Conservation (phyloP, 2,329 filamentous ascomycete genomes). For the Microcyclospora pomicola region DNA sequence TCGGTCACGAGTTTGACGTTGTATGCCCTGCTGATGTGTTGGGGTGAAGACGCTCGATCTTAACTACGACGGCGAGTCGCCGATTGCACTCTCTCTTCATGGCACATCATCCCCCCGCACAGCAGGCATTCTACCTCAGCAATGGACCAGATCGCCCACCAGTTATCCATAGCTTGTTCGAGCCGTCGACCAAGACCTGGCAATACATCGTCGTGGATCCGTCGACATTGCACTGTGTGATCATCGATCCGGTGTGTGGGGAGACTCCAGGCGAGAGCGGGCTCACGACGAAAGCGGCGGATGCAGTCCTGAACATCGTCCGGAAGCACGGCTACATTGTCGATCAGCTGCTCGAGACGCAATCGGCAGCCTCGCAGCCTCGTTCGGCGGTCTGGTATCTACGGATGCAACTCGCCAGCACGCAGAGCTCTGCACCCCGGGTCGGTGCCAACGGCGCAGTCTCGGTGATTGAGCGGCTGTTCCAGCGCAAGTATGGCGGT, state of each 20-base stretch:
- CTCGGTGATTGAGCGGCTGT: conserved; percentile 35
- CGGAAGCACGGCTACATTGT: conserved; percentile 35
- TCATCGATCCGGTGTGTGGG: conserved; percentile 51
- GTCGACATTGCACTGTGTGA: conserved; percentile 33
- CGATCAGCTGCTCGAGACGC: conserved; percentile 45
- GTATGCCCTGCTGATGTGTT: too few species aligned
- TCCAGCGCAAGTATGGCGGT: conserved; percentile 38
- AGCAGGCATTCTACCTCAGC: too few species aligned
- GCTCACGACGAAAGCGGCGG: conserved; percentile 40
- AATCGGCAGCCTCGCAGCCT: conserved; percentile 48
- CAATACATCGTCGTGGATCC: conserved; percentile 48
- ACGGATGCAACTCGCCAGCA: conserved; percentile 18
- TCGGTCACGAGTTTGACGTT: too few species aligned
- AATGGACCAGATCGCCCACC: too few species aligned
- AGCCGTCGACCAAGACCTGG: too few species aligned
- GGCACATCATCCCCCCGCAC: too few species aligned
- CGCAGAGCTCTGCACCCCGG: conserved; percentile 25
- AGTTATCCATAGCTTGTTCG: too few species aligned
- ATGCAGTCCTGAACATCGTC: conserved; percentile 35
- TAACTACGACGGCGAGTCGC: too few species aligned
- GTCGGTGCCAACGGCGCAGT: conserved; percentile 47
- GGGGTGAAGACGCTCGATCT: too few species aligned
- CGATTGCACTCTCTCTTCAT: too few species aligned
- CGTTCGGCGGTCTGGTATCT: conserved; percentile 44
- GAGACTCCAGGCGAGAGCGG: too few species aligned